Evolutionary conservation across 495 filamentous ascomycete genomes (phyloP).

Genomic region (Tuber aestivum): DNA sequence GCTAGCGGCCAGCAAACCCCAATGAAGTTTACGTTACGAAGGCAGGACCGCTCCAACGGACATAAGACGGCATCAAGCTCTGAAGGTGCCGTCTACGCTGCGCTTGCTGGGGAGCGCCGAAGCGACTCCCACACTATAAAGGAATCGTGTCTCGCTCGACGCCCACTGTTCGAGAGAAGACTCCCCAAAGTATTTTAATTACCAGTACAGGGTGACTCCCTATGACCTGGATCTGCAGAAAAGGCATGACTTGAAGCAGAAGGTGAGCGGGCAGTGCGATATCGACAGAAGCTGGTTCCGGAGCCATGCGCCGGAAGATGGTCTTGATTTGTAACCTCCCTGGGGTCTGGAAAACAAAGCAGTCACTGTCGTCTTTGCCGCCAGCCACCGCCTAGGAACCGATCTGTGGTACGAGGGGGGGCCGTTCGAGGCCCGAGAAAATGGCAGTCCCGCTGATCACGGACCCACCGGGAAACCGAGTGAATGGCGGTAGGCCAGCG

Average conservation of each 20-base stretch:
- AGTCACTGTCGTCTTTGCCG: background rate
- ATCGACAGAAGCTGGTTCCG: background rate
- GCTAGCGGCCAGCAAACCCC: background rate
- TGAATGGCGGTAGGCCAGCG: background rate
- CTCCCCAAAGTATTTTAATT: background rate
- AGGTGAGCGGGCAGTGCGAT: background rate
- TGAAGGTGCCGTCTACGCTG: background rate
- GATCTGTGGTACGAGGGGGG: background rate
- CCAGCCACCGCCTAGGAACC: background rate
- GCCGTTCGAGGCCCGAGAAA: background rate
- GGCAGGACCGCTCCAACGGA: background rate
- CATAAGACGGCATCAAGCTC: background rate
- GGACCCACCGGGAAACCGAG: background rate
- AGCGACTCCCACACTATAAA: background rate
- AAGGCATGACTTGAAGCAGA: background rate
- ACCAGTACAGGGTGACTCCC: background rate
- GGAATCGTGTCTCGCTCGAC: background rate
- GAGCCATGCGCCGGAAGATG: background rate
- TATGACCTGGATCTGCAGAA: background rate
- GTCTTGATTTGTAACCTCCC: background rate
- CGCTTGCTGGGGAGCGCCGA: constrained; percentile 1
- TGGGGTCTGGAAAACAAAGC: background rate
- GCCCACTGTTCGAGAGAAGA: background rate
- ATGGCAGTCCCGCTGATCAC: background rate
- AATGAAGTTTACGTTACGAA: background rate